Evolutionary conservation across 2,329 filamentous ascomycete species (phyloP).

Genomic region (Hypocreales sp.): DNA sequence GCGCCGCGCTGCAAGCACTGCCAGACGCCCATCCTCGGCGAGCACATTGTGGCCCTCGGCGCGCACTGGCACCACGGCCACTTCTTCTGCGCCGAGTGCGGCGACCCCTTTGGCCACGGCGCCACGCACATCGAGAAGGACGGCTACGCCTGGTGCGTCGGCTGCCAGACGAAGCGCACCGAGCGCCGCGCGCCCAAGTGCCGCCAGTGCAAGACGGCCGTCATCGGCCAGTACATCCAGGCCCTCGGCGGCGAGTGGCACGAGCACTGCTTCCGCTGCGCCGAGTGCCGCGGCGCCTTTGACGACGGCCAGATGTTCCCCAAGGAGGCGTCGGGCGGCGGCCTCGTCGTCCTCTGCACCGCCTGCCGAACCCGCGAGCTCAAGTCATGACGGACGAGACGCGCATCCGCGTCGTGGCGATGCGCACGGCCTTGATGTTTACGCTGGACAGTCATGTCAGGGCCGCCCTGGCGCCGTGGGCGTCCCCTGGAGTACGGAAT

Average conservation of each 20-base stretch:
- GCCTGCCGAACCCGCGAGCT: slow-evolving; percentile 42
- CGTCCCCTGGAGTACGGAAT: too few relatives aligned
- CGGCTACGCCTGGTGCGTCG: slow-evolving; percentile 92
- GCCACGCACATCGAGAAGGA: slow-evolving; percentile 80
- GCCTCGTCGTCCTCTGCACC: slow-evolving; percentile 43
- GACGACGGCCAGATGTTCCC: slow-evolving; percentile 52
- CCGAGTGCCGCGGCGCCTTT: slow-evolving; percentile 42
- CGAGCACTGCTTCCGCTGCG: slow-evolving; percentile 76
- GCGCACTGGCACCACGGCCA: slow-evolving; percentile 95
- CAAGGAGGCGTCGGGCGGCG: slow-evolving; percentile 31
- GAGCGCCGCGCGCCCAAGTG: slow-evolving; percentile 82
- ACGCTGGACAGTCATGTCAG: too few relatives aligned
- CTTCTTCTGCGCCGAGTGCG: slow-evolving; percentile 98
- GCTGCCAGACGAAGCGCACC: slow-evolving; percentile 82
- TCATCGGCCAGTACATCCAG: slow-evolving; percentile 79
- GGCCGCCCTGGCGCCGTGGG: too few relatives aligned
- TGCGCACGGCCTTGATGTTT: too few relatives aligned
- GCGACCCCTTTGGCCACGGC: slow-evolving; percentile 72
- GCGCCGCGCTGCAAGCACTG: slow-evolving; percentile 90
- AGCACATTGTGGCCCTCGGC: slow-evolving; percentile 85
- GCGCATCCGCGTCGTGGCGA: too few relatives aligned
- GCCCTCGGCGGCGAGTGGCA: slow-evolving; percentile 92
- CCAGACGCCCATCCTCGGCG: slow-evolving; percentile 89
- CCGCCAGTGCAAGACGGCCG: slow-evolving; percentile 65
- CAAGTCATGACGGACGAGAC: slow-evolving; percentile 34